phyloP scores from a whole-genome alignment of 2,329 filamentous ascomycete species.

The Paracamarosporium sp. region DNA sequence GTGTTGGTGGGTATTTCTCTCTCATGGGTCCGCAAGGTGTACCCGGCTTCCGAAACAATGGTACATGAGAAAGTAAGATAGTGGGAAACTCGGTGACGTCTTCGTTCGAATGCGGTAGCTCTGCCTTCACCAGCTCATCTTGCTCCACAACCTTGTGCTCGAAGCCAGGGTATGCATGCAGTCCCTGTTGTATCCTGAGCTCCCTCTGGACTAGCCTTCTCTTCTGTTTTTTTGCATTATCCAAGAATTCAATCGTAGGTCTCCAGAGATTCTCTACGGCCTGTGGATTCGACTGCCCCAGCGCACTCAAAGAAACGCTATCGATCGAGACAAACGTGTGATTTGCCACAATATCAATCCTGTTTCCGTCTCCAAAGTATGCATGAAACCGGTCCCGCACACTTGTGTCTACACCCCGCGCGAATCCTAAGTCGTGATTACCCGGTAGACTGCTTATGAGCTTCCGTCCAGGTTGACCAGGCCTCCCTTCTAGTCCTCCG shows the following conservation, averaged over 20 bases:
- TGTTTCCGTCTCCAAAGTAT: slow-evolving; percentile 90
- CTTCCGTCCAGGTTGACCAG: slow-evolving; percentile 72
- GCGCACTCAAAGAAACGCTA: slow-evolving; percentile 83
- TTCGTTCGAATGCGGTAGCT: slow-evolving; percentile 45
- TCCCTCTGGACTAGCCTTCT: slow-evolving; percentile 72
- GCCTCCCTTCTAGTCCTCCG: slow-evolving; percentile 60
- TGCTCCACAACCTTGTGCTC: slow-evolving; percentile 67
- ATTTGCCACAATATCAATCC: slow-evolving; percentile 90
- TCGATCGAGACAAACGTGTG: slow-evolving; percentile 95
- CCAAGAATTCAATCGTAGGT: slow-evolving; percentile 78
- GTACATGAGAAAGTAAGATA: slow-evolving; percentile 88
- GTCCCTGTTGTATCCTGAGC: slow-evolving; percentile 68
- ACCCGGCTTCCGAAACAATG: slow-evolving; percentile 79
- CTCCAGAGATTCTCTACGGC: slow-evolving; percentile 71
- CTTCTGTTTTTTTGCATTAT: slow-evolving; percentile 69
- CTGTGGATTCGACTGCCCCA: slow-evolving; percentile 60
- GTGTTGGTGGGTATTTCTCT: slow-evolving; percentile 80
- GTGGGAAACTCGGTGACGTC: slow-evolving; percentile 76
- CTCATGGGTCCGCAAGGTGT: slow-evolving; percentile 88
- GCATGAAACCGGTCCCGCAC: slow-evolving; percentile 84
- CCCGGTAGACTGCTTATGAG: slow-evolving; percentile 87
- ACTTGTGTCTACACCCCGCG: slow-evolving; percentile 78
- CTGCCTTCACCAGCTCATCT: slow-evolving; percentile 44
- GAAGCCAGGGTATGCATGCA: slow-evolving; percentile 63
- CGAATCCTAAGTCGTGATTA: slow-evolving; percentile 95